phyloP scores from a whole-genome alignment of 2,329 filamentous ascomycete genomes.

The Sarocladium oryzae region DNA sequence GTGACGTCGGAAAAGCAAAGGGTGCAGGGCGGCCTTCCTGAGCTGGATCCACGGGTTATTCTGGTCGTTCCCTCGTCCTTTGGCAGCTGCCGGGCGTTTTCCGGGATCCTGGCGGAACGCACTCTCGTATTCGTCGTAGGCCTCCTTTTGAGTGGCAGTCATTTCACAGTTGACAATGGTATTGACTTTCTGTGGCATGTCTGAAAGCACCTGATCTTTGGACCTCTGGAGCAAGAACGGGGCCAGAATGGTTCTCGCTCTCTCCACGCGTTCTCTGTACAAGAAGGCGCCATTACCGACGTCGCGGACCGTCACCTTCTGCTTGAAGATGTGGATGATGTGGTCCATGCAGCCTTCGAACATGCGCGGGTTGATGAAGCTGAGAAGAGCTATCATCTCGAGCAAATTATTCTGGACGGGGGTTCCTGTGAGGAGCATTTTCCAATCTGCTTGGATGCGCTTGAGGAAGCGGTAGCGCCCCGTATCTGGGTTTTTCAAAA shows the following conservation, averaged over 20 bases:
- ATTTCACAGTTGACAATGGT: slow-evolving; percentile 77
- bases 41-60: slow-evolving; percentile 83
- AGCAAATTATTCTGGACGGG: slow-evolving; percentile 92
- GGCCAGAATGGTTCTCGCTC: slow-evolving; percentile 86
- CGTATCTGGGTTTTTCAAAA: slow-evolving; percentile 82
- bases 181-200: slow-evolving; percentile 74
- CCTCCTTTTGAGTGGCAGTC: slow-evolving; percentile 60
- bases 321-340: slow-evolving; percentile 82
- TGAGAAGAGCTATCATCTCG: slow-evolving; percentile 82
- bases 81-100: slow-evolving; percentile 36
- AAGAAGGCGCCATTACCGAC: slow-evolving; percentile 75
- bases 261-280: slow-evolving; percentile 77
- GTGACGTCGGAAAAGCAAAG: slow-evolving; percentile 74
- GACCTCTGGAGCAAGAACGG: slow-evolving; percentile 92
- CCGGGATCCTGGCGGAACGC: slow-evolving; percentile 59
- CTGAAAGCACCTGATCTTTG: slow-evolving; percentile 83
- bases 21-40: slow-evolving; percentile 87
- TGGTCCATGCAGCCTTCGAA: slow-evolving; percentile 73
- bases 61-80: slow-evolving; percentile 43
- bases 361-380: slow-evolving; percentile 85
- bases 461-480: slow-evolving; percentile 74
- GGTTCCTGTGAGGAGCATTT: slow-evolving; percentile 77
- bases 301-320: slow-evolving; percentile 80
- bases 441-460: slow-evolving; percentile 72
- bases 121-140: slow-evolving; percentile 62